These are phyloP conservation scores for Aspergillus diversus DNA, from an alignment of 495 filamentous ascomycete genomes.

Conservation along the genomic window DNA sequence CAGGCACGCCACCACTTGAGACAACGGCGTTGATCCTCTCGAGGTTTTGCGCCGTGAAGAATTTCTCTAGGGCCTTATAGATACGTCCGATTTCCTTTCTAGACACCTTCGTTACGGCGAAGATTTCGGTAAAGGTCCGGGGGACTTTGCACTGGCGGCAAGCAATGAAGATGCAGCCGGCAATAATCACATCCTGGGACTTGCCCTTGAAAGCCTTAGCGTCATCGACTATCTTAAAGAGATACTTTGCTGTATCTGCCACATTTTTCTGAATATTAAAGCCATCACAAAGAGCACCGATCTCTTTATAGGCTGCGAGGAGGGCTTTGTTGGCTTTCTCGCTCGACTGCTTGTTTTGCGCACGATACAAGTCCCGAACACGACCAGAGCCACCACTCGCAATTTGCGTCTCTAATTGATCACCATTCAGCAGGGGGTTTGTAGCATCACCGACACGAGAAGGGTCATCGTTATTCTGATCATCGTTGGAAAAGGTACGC, in stretches of 20 bases:
- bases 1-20: slow-evolving; percentile 48
- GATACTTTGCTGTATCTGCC: slow-evolving; percentile 84
- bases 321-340: slow-evolving; percentile 86
- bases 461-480: slow-evolving; percentile 93
- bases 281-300: slow-evolving; percentile 82
- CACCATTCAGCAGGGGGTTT: slow-evolving; percentile 86
- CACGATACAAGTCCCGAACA: slow-evolving; percentile 76
- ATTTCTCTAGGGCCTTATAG: slow-evolving; percentile 90
- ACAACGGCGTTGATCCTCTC: slow-evolving; percentile 55
- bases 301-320: slow-evolving; percentile 84
- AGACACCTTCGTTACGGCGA: slow-evolving; percentile 85
- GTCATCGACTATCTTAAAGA: slow-evolving; percentile 92
- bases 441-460: slow-evolving; percentile 94
- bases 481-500: slow-evolving; percentile 98
- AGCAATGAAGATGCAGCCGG: slow-evolving; percentile 95
- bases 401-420: slow-evolving; percentile 90
- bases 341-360: slow-evolving; percentile 80
- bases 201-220: slow-evolving; percentile 94
- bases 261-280: slow-evolving; percentile 79
- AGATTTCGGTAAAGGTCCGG: slow-evolving; percentile 92
- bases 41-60: slow-evolving; percentile 66
- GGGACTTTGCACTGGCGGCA: slow-evolving; percentile 86
- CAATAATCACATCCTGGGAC: slow-evolving; percentile 89
- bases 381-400: slow-evolving; percentile 77
- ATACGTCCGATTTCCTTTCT: slow-evolving; percentile 97